Conservation (phyloP, 1,139 yeast species). For the Diutina pseudorugosa region DNA sequence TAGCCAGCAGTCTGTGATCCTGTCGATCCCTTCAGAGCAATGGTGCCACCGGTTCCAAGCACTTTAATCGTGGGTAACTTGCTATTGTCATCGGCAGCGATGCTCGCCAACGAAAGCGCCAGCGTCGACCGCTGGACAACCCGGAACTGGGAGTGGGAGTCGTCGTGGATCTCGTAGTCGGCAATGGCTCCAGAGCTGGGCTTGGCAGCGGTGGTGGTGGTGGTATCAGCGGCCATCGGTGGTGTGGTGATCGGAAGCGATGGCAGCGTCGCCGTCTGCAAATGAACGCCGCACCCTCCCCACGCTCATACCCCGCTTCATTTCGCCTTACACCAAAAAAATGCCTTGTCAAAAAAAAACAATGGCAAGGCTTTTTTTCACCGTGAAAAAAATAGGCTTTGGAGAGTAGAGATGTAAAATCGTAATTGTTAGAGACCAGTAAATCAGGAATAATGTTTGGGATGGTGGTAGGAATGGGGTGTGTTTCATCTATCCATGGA, state of each 20-base stretch:
- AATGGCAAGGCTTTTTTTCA: too few species aligned
- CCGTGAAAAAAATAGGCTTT: too few species aligned
- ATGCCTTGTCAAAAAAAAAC: not conserved
- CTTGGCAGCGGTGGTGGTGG: too few species aligned
- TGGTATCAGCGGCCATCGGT: too few species aligned
- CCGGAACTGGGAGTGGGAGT: not conserved
- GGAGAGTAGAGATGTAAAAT: too few species aligned
- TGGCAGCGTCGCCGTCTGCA: not conserved
- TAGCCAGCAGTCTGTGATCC: slow-evolving; percentile 58
- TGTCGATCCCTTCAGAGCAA: slow-evolving; percentile 49
- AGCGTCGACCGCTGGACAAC: not conserved
- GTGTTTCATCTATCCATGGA: too few species aligned
- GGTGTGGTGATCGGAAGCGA: not conserved
- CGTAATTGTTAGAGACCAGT: too few species aligned
- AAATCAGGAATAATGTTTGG: too few species aligned
- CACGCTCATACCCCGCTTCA: not conserved
- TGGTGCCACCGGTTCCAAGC: slow-evolving; percentile 65
- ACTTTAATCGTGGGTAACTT: slow-evolving; percentile 35
- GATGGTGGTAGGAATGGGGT: too few species aligned
- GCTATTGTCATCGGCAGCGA: not conserved
- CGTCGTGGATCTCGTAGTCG: not conserved
- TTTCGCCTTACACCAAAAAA: not conserved
- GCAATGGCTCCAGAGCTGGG: not conserved
- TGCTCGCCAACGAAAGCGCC: not conserved
- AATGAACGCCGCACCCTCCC: not conserved